phyloP scores from a whole-genome alignment of 2,329 filamentous ascomycete genomes.

The Sphaerulina populicola region DNA sequence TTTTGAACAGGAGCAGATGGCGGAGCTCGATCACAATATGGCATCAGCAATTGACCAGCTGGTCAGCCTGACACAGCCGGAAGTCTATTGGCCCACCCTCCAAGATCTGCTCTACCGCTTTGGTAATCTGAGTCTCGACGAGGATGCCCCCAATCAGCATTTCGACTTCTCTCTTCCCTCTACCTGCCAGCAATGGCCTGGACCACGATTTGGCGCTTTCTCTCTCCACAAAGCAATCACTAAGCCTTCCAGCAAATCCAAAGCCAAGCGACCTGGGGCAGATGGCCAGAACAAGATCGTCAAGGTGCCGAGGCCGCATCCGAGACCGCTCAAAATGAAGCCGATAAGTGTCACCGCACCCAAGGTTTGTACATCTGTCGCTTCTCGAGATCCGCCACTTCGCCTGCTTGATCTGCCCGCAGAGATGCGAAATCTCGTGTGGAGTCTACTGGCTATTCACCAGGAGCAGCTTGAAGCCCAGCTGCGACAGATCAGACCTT shows the following conservation, averaged over 20 bases:
- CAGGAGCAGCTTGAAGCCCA: slow-evolving; percentile 18
- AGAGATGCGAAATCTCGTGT: slow-evolving; percentile 20
- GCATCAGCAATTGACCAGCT: slow-evolving; percentile 18
- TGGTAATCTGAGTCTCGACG: slow-evolving; percentile 9
- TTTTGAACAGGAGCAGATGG: slow-evolving; percentile 11
- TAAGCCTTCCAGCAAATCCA: slow-evolving; percentile 6
- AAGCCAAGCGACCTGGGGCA: not conserved
- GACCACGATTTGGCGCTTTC: slow-evolving; percentile 12
- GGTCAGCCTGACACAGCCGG: slow-evolving; percentile 13
- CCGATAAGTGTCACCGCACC: not conserved
- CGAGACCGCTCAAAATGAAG: slow-evolving; percentile 10
- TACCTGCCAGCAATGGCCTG: slow-evolving; percentile 15
- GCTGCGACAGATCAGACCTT: slow-evolving; percentile 14
- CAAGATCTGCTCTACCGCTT: slow-evolving; percentile 14
- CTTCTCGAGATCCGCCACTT: slow-evolving; percentile 13
- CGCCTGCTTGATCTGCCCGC: slow-evolving; percentile 16
- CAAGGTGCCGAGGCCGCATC: not conserved
- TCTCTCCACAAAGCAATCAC: slow-evolving; percentile 17
- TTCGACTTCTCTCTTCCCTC: slow-evolving; percentile 19
- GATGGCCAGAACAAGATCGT: not conserved
- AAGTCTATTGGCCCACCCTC: slow-evolving; percentile 4
- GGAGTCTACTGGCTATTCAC: slow-evolving; percentile 13
- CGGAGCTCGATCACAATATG: slow-evolving; percentile 11
- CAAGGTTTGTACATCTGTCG: slow-evolving; percentile 1
- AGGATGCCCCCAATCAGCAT: not conserved